phyloP scores from a whole-genome alignment of 2,329 filamentous ascomycete species.

The Plenodomus tracheiphilus region DNA sequence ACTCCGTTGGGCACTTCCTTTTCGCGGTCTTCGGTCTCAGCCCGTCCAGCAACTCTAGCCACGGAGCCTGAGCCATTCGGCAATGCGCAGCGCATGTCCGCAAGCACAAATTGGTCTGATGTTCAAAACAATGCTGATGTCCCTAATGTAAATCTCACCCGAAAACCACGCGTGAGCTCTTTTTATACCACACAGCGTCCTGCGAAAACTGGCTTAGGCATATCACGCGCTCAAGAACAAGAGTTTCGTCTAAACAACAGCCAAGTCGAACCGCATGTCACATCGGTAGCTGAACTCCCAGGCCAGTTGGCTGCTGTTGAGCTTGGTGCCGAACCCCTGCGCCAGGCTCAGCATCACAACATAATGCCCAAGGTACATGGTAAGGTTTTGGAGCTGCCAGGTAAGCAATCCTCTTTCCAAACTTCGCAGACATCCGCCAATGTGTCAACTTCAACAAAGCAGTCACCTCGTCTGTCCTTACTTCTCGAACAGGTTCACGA shows the following conservation, averaged over 20 bases:
- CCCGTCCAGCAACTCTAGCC: background rate
- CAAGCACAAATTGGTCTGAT: background rate
- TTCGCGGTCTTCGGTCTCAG: background rate
- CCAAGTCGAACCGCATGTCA: background rate
- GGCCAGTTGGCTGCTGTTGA: background rate
- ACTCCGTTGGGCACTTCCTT: conserved; percentile 18
- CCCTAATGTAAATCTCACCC: background rate
- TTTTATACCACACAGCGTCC: background rate
- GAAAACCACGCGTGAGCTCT: background rate
- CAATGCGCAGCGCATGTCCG: background rate
- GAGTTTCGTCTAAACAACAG: background rate
- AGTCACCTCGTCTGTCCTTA: conserved; percentile 3
- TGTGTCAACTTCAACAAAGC: background rate
- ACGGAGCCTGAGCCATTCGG: too few relatives aligned
- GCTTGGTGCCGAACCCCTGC: background rate
- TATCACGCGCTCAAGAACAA: background rate
- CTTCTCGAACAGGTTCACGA: conserved; percentile 6
- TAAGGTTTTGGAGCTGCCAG: background rate
- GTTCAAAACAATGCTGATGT: background rate
- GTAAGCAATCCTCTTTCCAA: background rate
- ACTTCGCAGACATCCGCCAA: background rate
- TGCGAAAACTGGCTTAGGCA: background rate
- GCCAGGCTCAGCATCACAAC: background rate
- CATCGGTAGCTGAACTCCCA: background rate
- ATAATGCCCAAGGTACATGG: background rate